These are phyloP conservation scores for Austropuccinia psidii DNA, from an alignment of 1,284 basidiomycete species.

Conservation along the genomic window DNA sequence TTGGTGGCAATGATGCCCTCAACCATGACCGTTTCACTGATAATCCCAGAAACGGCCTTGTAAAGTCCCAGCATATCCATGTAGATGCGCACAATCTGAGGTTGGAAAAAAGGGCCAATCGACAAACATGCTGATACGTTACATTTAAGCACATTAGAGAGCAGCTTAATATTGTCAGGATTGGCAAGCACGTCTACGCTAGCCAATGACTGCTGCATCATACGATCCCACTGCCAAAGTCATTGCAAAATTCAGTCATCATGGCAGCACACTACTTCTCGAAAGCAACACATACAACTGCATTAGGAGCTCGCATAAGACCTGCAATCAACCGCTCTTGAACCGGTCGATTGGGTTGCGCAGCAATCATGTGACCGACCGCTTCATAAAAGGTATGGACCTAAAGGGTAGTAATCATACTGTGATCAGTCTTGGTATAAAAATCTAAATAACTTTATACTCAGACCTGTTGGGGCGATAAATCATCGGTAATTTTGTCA, in stretches of 20 bases:
- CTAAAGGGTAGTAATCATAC: conserved; percentile 38
- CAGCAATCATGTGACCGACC: conserved; percentile 98
- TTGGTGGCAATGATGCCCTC: conserved; percentile 82
- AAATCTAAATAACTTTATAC: conserved; percentile 43
- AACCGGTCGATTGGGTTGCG: conserved; percentile 92
- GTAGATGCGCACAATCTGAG: conserved; percentile 93
- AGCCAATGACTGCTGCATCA: conserved; percentile 92
- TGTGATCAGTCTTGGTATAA: conserved; percentile 45
- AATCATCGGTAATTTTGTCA: conserved; percentile 88
- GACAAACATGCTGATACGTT: conserved; percentile 97
- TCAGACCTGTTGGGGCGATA: conserved; percentile 79
- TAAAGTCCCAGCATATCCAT: conserved; percentile 98
- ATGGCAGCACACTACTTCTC: not conserved
- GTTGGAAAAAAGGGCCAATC: conserved; percentile 92
- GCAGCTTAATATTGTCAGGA: conserved; percentile 90
- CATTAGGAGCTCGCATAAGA: conserved; percentile 96
- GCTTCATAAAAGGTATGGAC: conserved; percentile 60
- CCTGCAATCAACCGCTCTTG: conserved; percentile 93
- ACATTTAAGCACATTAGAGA: conserved; percentile 95
- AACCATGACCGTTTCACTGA: conserved; percentile 75
- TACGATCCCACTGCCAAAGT: conserved; percentile 65
- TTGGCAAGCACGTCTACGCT: conserved; percentile 87
- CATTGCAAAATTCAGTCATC: not conserved
- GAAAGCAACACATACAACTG: conserved; percentile 52
- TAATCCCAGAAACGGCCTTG: conserved; percentile 95